Evolutionary conservation across 495 filamentous ascomycete species (phyloP), one percentile per base, ranked within the genome.

Genomic region (Xylaria grammica): DNA sequence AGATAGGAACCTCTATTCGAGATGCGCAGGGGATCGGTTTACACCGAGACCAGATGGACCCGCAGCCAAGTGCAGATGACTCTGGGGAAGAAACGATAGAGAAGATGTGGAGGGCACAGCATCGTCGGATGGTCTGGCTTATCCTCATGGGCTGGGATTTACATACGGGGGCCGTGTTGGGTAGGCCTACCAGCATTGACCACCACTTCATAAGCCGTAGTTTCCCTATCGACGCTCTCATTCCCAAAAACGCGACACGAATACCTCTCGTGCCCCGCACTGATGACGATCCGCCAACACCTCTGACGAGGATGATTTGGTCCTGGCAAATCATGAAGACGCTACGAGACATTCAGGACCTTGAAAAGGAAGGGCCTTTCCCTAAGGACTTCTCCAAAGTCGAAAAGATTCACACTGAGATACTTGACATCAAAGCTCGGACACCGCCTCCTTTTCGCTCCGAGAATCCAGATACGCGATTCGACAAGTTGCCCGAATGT

Each of bases 11-110:
- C 29, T 76, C 79, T 10, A 88, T 88, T 53, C 74, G 85, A 44
- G 87, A 89, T 72, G 87, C 82, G 8, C 86, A 88, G 70, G 86
- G 88, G 64, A 84, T 89, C 55, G 87, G 85, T 26, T 67, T 89
- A 42, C 86, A 88, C 65, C 79, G 80, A 27, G 79, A 85, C 56
- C 69, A 74, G 44, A 69, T 77, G 22, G 75, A 81, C 59, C 75
- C 77, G 19, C 73, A 77, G 54, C 73, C 78, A 45, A 67, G 56
- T 17, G 55, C 67, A 60, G 72, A 79, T 29, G 74, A 76, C 61
- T 70, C 70, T n/a, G 72, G 73, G n/a, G 80, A 82, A 55, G 75
- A 76, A 1, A 72, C 75, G 7, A 67, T 84, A 10, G 77, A 81
- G 50, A 84, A 80, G 65, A 76, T 85, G 62, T 87, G 85, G 85